Base-by-base conservation (phyloP, 108 stramenopile genomes). In the Aurantiochytrium sp. region DNA sequence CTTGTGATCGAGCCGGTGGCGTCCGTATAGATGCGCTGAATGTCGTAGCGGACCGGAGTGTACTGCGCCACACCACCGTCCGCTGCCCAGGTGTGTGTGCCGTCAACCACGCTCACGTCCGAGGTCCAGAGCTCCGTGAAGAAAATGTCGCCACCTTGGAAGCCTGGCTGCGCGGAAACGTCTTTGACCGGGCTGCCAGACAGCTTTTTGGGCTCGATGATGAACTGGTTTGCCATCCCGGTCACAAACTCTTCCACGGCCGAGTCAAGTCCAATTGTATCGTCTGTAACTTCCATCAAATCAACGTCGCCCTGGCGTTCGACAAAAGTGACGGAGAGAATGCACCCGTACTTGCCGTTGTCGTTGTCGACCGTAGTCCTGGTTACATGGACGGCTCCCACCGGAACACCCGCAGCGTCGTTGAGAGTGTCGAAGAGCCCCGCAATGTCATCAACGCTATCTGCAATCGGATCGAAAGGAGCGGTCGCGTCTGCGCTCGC, bases 191-290 rank as follows among this genome's bases (percentile, higher is more conserved):
- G 90, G 0, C 88, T 65, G 45, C 96, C 96, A 37, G 94, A 92
- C 32, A 94, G 93, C 42, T 92, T 94, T 32, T 95, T 94, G 48
- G 96, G 95, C 87, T 95, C 94, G 69, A 96, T 95, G 37, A 55
- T 92, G 86, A 96, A 96, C 89, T 96, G 91, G 85, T 96, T 96
- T 10, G 89, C 90, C 54, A 92, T 91, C 4, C 95, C 96, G 55
- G 93, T 88, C 55, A 95, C 87, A 27, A 94, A 94, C 55, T 95
- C 94, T 32, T 52, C 27, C 21, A 93, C 90, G 54, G 37, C n/a
- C n/a, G n/a, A n/a, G n/a, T n/a, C n/a, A n/a, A n/a, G n/a, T n/a
- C 37, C 87, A 30, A 88, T 92, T 52, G 85, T 90, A 15, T 92
- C 90, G 59, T 8, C 8, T 65, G 34, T 19, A 32, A 94, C 91